Percentiles rank a stretch among this genome's conserved stretches.
Conservation (phyloP, 371 early-diverging fungal species). For the Coemansia sp. region DNA sequence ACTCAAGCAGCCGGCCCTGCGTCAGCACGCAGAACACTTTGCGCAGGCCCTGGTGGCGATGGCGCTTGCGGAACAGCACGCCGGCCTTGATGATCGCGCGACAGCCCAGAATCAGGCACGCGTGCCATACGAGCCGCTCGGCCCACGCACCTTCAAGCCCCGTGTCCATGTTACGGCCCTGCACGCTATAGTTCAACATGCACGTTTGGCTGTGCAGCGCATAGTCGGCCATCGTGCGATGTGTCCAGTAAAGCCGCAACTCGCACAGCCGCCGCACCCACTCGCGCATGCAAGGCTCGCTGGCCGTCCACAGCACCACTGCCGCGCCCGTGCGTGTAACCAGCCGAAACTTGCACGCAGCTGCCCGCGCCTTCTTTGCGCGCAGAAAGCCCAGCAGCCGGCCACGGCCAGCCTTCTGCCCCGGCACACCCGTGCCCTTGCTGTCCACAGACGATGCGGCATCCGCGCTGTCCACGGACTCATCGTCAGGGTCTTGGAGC, state of each 20-base stretch:
- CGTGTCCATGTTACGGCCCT: conserved; percentile 34
- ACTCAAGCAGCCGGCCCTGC: conserved; percentile 37
- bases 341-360: conserved; percentile 29
- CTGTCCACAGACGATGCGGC: neutral
- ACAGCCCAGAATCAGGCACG: conserved; percentile 41
- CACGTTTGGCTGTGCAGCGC: conserved; percentile 35
- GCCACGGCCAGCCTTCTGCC: no score
- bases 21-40: conserved; percentile 44
- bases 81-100: conserved; percentile 37
- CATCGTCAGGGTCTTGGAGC: conserved; percentile 13
- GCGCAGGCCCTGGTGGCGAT: conserved; percentile 45
- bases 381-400: conserved; percentile 15
- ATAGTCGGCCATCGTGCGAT: conserved; percentile 26
- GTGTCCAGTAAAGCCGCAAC: conserved; percentile 38
- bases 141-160: conserved; percentile 37
- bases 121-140: conserved; percentile 42
- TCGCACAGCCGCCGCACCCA: conserved; percentile 37
- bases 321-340: conserved; percentile 31
- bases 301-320: conserved; percentile 36
- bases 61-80: conserved; percentile 41
- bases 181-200: conserved; percentile 33
- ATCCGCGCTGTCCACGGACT: conserved; percentile 6
- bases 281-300: conserved; percentile 28
- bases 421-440: neutral
- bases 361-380: conserved; percentile 13